Conservation (phyloP, 192 early-diverging fungal species). For the Spizellomyces punctatus region DNA sequence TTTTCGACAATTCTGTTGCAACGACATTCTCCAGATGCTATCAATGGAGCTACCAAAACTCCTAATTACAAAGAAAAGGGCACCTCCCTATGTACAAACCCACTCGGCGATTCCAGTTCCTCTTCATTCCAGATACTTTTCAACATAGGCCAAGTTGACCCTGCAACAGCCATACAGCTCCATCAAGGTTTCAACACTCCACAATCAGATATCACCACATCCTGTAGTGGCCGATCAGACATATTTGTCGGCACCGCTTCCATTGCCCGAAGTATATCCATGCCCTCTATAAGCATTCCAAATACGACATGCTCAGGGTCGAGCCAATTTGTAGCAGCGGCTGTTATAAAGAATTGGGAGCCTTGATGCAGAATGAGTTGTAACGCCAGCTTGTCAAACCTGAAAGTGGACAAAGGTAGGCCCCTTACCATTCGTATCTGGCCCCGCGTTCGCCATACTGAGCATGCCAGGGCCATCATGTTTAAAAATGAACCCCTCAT, state of each 20-base stretch:
- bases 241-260: slow-evolving; percentile 40
- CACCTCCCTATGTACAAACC: too few relatives aligned
- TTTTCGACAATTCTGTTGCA: too few relatives aligned
- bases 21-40: too few relatives aligned
- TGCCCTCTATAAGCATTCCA: slow-evolving; percentile 60
- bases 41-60: too few relatives aligned
- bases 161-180: too few relatives aligned
- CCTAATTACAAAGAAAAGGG: too few relatives aligned
- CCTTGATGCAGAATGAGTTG: too few relatives aligned
- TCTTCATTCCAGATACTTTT: too few relatives aligned
- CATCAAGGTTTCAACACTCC: not conserved
- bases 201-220: slow-evolving; percentile 49
- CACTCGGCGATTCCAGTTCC: too few relatives aligned
- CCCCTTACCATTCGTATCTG: slow-evolving; percentile 51
- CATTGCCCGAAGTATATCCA: slow-evolving; percentile 54
- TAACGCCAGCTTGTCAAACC: too few relatives aligned
- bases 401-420: too few relatives aligned
- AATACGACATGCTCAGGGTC: slow-evolving; percentile 71
- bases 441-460: slow-evolving; percentile 51
- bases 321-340: slow-evolving; percentile 22
- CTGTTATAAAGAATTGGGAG: slow-evolving; percentile 71
- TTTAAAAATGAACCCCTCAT: slow-evolving; percentile 85
- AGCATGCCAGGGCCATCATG: slow-evolving; percentile 45
- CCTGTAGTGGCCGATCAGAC: slow-evolving; percentile 45
- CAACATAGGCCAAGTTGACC: too few relatives aligned